Evolutionary conservation across 441 rosid species (phyloP).

Genomic region (Adansonia rubrostipa): DNA sequence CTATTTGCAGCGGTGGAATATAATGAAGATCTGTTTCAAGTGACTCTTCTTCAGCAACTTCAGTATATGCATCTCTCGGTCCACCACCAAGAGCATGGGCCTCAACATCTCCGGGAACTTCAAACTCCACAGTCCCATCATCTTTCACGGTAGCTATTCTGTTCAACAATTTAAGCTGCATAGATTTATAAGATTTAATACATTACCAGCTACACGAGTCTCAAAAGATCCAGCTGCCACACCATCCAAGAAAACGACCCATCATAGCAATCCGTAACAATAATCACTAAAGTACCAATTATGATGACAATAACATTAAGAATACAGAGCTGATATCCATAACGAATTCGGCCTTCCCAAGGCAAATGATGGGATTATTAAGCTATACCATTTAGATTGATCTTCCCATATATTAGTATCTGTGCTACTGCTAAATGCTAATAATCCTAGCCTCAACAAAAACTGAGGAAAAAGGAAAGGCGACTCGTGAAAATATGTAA

Average conservation of each 20-base stretch:
- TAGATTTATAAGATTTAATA: conserved; percentile 33
- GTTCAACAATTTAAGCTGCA: conserved; percentile 83
- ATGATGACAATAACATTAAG: conserved; percentile 11
- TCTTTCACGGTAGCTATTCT: conserved; percentile 94
- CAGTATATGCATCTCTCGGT: conserved; percentile 39
- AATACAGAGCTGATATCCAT: not conserved
- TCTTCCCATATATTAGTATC: not conserved
- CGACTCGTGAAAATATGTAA: not conserved
- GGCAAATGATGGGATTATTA: not conserved
- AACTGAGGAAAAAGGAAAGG: not conserved
- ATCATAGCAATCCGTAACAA: conserved; percentile 12
- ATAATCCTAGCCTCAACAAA: not conserved
- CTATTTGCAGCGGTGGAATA: conserved; percentile 89
- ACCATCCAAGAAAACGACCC: conserved; percentile 8
- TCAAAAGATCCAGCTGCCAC: conserved; percentile 7
- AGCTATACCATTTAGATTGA: not conserved
- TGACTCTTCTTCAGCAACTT: conserved; percentile 61
- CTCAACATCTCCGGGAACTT: conserved; percentile 78
- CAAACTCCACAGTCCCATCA: conserved; percentile 93
- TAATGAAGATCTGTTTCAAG: conserved; percentile 67
- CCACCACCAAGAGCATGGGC: conserved; percentile 45
- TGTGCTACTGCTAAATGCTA: not conserved
- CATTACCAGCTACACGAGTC: conserved; percentile 16
- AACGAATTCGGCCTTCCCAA: not conserved
- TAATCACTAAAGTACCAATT: conserved; percentile 7